Evolutionary conservation across 352 stramenopile genomes (phyloP).

Genomic region (Globisporangium apiculatum): DNA sequence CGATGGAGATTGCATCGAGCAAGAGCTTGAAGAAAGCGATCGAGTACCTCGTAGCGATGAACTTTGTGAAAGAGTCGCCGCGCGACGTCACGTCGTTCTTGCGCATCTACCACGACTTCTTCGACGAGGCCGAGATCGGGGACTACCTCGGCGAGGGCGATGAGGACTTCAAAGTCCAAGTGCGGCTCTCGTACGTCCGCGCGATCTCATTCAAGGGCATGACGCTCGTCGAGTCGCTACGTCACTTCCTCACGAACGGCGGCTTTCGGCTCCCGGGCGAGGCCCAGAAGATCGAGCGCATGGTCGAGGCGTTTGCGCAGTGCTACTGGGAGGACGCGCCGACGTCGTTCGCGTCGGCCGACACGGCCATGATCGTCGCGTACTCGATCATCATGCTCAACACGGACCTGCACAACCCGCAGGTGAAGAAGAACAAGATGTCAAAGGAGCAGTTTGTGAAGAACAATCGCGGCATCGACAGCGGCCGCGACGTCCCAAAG

Average conservation of each 20-base stretch:
- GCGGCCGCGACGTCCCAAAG: conserved; percentile 84
- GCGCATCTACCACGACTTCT: conserved; percentile 89
- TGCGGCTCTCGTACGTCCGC: conserved; percentile 93
- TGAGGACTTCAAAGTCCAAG: conserved; percentile 87
- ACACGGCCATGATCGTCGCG: conserved; percentile 88
- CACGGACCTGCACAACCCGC: conserved; percentile 86
- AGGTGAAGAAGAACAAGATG: conserved; percentile 95
- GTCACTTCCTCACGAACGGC: conserved; percentile 96
- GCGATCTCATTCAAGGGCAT: conserved; percentile 97
- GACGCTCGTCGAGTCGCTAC: conserved; percentile 94
- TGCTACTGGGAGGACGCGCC: conserved; percentile 96
- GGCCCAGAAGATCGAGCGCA: conserved; percentile 97
- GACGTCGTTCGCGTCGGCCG: conserved; percentile 58
- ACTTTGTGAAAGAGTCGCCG: conserved; percentile 78
- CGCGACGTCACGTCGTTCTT: conserved; percentile 93
- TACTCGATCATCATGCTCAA: conserved; percentile 92
- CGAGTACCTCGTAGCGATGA: conserved; percentile 82
- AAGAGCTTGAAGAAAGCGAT: conserved; percentile 87
- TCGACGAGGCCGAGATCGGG: conserved; percentile 90
- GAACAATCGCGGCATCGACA: conserved; percentile 93
- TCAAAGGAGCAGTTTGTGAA: conserved; percentile 96
- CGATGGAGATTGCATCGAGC: conserved; percentile 68
- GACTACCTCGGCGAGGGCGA: conserved; percentile 93
- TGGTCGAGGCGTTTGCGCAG: conserved; percentile 96
- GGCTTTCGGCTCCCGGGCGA: conserved; percentile 97